A percentile compares a stretch with the other conserved stretches of the same genome.
phyloP scores from a whole-genome alignment of 2,329 filamentous ascomycete species.

The Penicillium sp. region DNA sequence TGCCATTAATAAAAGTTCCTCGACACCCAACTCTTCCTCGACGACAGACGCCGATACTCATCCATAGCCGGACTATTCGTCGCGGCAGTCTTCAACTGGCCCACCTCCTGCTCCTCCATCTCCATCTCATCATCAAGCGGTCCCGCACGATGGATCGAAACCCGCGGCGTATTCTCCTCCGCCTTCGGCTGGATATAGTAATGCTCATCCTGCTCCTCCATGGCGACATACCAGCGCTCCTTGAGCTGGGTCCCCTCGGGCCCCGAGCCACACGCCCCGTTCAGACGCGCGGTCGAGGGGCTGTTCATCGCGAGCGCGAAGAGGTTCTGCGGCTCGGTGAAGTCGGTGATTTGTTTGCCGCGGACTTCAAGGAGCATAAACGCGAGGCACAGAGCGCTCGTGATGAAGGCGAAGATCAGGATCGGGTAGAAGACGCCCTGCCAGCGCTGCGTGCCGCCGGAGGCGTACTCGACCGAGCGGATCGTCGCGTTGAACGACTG shows the following conservation, averaged over 20 bases:
- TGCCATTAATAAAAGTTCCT: constrained; percentile 28
- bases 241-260: constrained; percentile 57
- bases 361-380: constrained; percentile 64
- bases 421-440: constrained; percentile 71
- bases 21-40: constrained; percentile 31
- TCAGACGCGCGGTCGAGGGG: constrained; percentile 57
- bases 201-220: constrained; percentile 57
- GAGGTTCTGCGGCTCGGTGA: constrained; percentile 76
- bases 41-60: constrained; percentile 40
- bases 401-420: constrained; percentile 67
- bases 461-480: constrained; percentile 71
- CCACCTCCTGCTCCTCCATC: constrained; percentile 19
- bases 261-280: constrained; percentile 62
- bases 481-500: constrained; percentile 69
- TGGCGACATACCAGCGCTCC: constrained; percentile 50
- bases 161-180: constrained; percentile 27
- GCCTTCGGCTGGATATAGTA: constrained; percentile 53
- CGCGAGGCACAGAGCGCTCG: constrained; percentile 68
- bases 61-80: constrained; percentile 39
- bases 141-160: constrained; percentile 1
- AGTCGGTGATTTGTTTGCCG: constrained; percentile 73
- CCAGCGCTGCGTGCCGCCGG: constrained; percentile 64
- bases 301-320: constrained; percentile 74
- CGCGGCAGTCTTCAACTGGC: constrained; percentile 33
- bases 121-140: constrained; percentile 25